A percentile compares a stretch with the other conserved stretches of the same genome.
Conservation (phyloP, 352 stramenopile species). For the Phytophthora europaea region DNA sequence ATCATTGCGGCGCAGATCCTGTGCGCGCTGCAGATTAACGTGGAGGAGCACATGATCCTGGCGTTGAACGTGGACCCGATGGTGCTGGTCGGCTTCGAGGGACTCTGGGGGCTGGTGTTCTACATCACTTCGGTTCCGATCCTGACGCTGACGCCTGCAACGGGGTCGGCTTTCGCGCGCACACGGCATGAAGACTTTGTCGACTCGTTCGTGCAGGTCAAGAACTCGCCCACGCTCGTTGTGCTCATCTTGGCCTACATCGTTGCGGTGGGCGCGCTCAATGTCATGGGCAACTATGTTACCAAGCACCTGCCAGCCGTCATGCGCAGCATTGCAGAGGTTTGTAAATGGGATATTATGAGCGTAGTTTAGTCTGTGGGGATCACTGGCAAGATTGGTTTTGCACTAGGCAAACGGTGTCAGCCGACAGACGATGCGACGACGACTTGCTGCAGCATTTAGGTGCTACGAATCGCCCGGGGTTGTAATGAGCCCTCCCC, state of each 20-base stretch:
- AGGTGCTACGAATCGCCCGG: too few species aligned
- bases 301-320: slow-evolving; percentile 88
- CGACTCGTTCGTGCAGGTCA: slow-evolving; percentile 82
- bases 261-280: slow-evolving; percentile 80
- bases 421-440: too few species aligned
- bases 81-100: slow-evolving; percentile 89
- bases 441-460: too few species aligned
- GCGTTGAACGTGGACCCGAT: slow-evolving; percentile 86
- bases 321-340: slow-evolving; percentile 86
- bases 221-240: slow-evolving; percentile 71
- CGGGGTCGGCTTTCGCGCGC: slow-evolving; percentile 61
- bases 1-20: slow-evolving; percentile 86
- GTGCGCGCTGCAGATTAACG: slow-evolving; percentile 90
- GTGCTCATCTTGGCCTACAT: slow-evolving; percentile 71
- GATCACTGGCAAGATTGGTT: too few species aligned
- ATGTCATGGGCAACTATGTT: slow-evolving; percentile 87
- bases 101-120: slow-evolving; percentile 89
- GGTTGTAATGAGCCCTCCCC: too few species aligned
- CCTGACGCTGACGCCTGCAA: slow-evolving; percentile 67
- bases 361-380: too few species aligned
- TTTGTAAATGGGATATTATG: too few species aligned
- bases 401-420: too few species aligned
- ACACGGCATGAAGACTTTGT: slow-evolving; percentile 88
- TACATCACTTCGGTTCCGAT: slow-evolving; percentile 77
- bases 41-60: slow-evolving; percentile 92